Evolutionary conservation across 306 rosid genomes (phyloP).

Genomic region (Glycyrrhiza uralensis): DNA sequence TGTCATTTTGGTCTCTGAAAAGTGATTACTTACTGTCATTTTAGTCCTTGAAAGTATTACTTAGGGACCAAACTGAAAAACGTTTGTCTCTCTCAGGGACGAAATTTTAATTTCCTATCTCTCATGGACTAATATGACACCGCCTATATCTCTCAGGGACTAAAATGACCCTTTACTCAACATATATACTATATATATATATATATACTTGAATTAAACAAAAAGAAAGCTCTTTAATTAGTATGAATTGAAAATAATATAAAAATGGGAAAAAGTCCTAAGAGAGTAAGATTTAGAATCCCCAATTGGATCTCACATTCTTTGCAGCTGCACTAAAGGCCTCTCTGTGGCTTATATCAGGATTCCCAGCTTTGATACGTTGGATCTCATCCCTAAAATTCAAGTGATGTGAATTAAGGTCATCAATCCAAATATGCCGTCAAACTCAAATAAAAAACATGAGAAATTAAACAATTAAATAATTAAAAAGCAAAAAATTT

Average conservation of each 20-base stretch:
- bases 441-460: neutral
- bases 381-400: conserved; percentile 89
- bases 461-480: neutral
- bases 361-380: conserved; percentile 97
- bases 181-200: no score
- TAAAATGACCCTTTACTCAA: no score
- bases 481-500: neutral
- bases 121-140: no score
- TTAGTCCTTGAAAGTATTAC: no score
- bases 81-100: no score
- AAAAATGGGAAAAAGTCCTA: conserved; percentile 2
- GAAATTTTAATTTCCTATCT: no score
- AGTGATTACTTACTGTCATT: no score
- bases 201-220: neutral
- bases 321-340: conserved; percentile 99
- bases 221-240: conserved; percentile 22
- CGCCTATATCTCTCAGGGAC: no score
- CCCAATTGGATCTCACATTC: conserved; percentile 66
- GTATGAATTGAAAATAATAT: conserved; percentile 10
- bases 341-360: conserved; percentile 97
- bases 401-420: neutral
- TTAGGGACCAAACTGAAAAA: no score
- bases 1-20: no score
- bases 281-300: conserved; percentile 33
- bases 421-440: neutral